Base-by-base conservation (phyloP, 2,329 filamentous ascomycete genomes). In the Teratosphaeria pseudoeucalypti region DNA sequence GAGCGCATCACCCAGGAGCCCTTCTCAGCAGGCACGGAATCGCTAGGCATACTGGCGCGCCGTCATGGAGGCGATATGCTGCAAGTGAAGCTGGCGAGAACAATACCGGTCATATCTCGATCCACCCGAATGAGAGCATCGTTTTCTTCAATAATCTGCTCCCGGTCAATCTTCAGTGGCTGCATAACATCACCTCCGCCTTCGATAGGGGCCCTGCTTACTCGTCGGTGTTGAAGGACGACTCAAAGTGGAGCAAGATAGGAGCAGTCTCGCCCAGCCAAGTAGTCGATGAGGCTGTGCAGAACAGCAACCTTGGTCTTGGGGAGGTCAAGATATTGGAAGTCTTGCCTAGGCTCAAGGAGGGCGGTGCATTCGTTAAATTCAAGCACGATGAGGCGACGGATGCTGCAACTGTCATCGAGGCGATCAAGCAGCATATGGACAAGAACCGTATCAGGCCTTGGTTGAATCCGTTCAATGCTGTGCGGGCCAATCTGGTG, bases 131-230 rank as follows among this genome's bases (percentile, higher is more conserved):
- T 66, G 90, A 97, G 76, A 86, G 87, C 0, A 85, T 97, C 54
- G 74, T 96, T 6, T 99, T 95, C 76, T 86, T 97, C 69, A 91
- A 95, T 71, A 95, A 94, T 74, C 81, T 97, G 56, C 95, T 95
- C 62, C 92, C 92, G 0, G 79, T 94, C 32, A 88, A 85, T 66
- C 80, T 96, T 37, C 81, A 82, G 67, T 87, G 84, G 78, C 70
- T 85, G 2, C 72, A 84, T 27, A 76, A 81, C 11, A 70, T 85
- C 2, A 78, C 84, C 29, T 78, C 77, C 62, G 68, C 76, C 52
- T 70, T 73, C 62, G 75, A 78, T 47, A 73, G 57, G 26, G 52
- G 63, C 37, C 19, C 27, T 2, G 16, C 27, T 7, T 29, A 56
- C 19, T 54, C 56, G 54, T 52, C 55, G 53, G 62, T 60, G 58